Evolutionary conservation across 257 asterid genomes (phyloP), one percentile per base, ranked within the genome.

Genomic region (Gentiana macrophylla): DNA sequence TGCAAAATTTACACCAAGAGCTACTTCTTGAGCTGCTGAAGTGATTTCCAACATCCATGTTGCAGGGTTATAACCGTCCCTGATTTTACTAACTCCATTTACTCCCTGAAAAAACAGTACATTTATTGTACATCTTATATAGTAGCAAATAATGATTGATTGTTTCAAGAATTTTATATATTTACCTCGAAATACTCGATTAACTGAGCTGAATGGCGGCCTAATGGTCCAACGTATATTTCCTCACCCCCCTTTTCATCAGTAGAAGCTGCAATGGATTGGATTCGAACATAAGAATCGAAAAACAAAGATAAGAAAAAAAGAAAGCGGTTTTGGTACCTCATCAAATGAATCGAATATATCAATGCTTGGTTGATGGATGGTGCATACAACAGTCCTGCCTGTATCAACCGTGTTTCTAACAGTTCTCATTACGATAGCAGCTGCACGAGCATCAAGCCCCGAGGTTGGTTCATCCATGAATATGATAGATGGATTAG

Each of bases 401-500:
- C 97, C 97, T 11, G 97, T 86, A 54, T 89, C 95, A 49, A 89
- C 95, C 0, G 97, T 89, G 76, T 89, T 89, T 54, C 94, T 78
- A 37, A 86, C 93, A 1, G 97, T 89, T 63, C 97, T 86, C 97
- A 89, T 89, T 11, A 89, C 95, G n/a, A 86, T 83, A 3, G 95
- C 97, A 62, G 95, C 97, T 4, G 97, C 95, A 41, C 97, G 70
- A 9, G 97, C 97, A 67, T 89, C 97, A 32, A 89, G 86, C 49
- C 94, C 97, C 0, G 95, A 81, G 10, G 97, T 89, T 38, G 97
- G 97, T 75, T 89, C 97, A 50, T 89, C 97, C 97, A 89, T 81
- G 77, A 89, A 86, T 59, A 89, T 89, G 36, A 89, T 86, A 13
- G 95, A 86, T 2, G 97, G 97, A 48, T 89, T 89, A 33, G 95